Base-by-base conservation (phyloP, 352 stramenopile species). In the Globisporangium yorkense region DNA sequence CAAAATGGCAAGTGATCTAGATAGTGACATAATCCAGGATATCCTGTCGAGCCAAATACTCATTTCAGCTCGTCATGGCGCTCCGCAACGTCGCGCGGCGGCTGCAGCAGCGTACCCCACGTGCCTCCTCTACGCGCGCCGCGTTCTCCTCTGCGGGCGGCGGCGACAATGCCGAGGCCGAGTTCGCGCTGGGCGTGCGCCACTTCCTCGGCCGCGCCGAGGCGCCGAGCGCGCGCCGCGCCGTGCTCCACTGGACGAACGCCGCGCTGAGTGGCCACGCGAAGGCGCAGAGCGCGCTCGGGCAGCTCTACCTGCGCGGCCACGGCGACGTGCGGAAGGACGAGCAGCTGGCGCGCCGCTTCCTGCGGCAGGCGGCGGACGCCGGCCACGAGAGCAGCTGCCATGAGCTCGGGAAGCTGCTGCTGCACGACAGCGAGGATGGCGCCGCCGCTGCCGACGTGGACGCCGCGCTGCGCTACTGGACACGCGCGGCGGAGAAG, bases 241-340 rank as follows among this genome's bases (percentile, higher is more conserved):
- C 84, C 20, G 63, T 92, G 45, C 59, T 89, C 18, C 80, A 91
- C 66, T 93, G 84, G 84, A 91, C 79, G 12, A 89, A 77, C 54
- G 84, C 84, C 0, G 84, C 84, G 31, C 75, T 88, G 57, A 56
- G 70, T 45, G 84, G 81, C n/a, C 77, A 91, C 59, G 61, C 79
- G 7, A 87, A 87, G 48, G 84, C 84, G 1, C 76, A 89, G 35
- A 85, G 80, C 12, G 84, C 81, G 13, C 63, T 92, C 7, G 84
- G 84, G 1, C 84, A 80, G 55, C 62, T 93, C 43, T 93, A 91
- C 55, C 59, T 91, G 20, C 67, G 72, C 18, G 84, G 80, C 21
- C 74, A 90, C 57, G 66, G 56, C 3, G 68, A 68, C 10, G 70
- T 92, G 50, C 52, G 67, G 33, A 58, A 65, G 18, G 75, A 93